Conservation (phyloP, 805 yeast genomes). For the Teunomyces kruisii region DNA sequence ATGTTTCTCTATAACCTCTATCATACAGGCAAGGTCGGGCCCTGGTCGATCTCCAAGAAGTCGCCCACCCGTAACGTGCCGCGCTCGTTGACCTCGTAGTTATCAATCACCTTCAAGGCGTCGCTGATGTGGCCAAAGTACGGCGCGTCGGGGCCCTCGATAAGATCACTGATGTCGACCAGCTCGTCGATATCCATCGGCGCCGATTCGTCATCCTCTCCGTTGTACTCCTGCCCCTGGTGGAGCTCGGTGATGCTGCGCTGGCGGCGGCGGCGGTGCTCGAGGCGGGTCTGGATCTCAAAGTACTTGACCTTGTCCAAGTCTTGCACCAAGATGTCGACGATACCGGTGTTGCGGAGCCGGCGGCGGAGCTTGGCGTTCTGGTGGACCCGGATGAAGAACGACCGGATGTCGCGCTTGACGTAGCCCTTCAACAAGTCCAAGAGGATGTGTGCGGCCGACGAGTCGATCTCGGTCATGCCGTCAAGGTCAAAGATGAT, state of each 20-base stretch:
- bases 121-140: constrained; percentile 39
- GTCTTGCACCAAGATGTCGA: constrained; percentile 22
- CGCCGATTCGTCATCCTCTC: constrained; percentile 10
- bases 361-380: constrained; percentile 26
- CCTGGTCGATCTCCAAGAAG: constrained; percentile 10
- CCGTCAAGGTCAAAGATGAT: constrained; percentile 43
- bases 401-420: constrained; percentile 28
- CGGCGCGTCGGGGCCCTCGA: constrained; percentile 28
- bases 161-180: constrained; percentile 13
- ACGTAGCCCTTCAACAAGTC: constrained; percentile 30
- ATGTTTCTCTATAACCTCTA: too few relatives aligned
- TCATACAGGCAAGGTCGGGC: constrained; percentile 8
- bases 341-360: constrained; percentile 31
- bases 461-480: constrained; percentile 42
- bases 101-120: constrained; percentile 39
- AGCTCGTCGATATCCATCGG: constrained; percentile 10
- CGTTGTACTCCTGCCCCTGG: not conserved
- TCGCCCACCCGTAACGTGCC: not conserved
- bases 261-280: constrained; percentile 2
- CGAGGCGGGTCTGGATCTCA: constrained; percentile 15
- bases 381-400: constrained; percentile 36
- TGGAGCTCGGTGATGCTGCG: constrained; percentile 5
- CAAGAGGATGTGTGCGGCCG: constrained; percentile 39
- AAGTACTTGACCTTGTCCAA: constrained; percentile 24
- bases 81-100: constrained; percentile 21